phyloP scores from a whole-genome alignment of 2,329 filamentous ascomycete genomes.

The Talaromyces verruculosus region DNA sequence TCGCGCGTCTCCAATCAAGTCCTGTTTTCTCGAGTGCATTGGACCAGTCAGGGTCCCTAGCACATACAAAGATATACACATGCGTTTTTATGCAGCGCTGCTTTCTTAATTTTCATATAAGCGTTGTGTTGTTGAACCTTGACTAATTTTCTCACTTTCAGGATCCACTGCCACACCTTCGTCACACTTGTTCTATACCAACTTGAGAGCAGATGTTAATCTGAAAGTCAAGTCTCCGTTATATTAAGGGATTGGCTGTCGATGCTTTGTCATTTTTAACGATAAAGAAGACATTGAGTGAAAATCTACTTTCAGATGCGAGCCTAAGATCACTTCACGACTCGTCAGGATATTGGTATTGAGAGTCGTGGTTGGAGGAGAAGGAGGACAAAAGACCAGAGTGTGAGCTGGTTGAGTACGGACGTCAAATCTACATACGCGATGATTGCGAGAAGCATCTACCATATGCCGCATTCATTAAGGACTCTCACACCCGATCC shows the following conservation, averaged over 20 bases:
- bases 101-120: conserved; percentile 10
- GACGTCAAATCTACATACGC: conserved; percentile 32
- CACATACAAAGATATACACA: conserved; percentile 14
- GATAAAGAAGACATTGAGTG: background rate
- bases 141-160: conserved; percentile 15
- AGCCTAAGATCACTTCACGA: background rate
- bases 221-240: background rate
- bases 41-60: conserved; percentile 13
- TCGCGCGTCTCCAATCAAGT: background rate
- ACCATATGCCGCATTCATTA: conserved; percentile 37
- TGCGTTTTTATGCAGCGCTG: conserved; percentile 6
- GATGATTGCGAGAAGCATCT: conserved; percentile 42
- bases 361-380: conserved; percentile 7
- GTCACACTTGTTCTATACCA: conserved; percentile 11
- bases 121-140: conserved; percentile 5
- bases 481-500: conserved; percentile 44
- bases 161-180: background rate
- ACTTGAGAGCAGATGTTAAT: background rate
- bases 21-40: background rate
- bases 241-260: background rate
- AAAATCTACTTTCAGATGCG: conserved; percentile 14
- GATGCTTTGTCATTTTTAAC: background rate
- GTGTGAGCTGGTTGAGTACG: conserved; percentile 10
- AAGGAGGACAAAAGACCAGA: conserved; percentile 11
- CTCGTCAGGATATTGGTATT: conserved; percentile 8